These are phyloP conservation scores for Tetramitus jugosus DNA, from an alignment of 208 protist genomes.

Conservation along the genomic window DNA sequence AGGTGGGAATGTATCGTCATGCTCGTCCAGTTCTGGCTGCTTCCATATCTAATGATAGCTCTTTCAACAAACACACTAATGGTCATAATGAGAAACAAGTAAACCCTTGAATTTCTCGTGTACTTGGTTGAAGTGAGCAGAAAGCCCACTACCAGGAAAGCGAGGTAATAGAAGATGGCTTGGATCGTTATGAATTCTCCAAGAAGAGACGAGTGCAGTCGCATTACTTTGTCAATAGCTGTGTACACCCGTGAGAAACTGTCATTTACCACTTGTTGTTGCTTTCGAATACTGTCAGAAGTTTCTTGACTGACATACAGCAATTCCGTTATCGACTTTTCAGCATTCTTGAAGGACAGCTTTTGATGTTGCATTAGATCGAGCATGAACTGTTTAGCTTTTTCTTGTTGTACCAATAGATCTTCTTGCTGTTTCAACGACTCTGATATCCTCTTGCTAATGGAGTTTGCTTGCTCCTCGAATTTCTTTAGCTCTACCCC, in stretches of 20 bases:
- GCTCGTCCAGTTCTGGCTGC: neutral
- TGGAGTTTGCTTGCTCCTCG: too few species aligned
- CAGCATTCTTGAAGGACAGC: neutral
- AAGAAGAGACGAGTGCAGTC: neutral
- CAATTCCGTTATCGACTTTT: neutral
- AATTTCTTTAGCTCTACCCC: too few species aligned
- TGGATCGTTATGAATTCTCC: conserved; percentile 4
- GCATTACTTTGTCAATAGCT: neutral
- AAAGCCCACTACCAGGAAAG: neutral
- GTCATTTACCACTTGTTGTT: neutral
- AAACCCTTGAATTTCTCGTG: neutral
- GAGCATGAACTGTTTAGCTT: neutral
- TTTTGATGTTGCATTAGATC: neutral
- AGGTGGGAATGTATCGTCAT: too few species aligned
- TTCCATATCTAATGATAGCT: neutral
- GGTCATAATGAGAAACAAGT: neutral
- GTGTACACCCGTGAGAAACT: neutral
- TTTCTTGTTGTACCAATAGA: neutral
- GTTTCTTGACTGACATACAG: neutral
- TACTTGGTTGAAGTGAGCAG: neutral
- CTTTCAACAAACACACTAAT: neutral
- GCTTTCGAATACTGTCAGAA: neutral
- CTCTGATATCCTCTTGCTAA: too few species aligned
- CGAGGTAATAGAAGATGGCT: neutral
- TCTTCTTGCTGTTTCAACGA: neutral